phyloP scores from a whole-genome alignment of 75 land plant species.

The Selaginella tamariscina region DNA sequence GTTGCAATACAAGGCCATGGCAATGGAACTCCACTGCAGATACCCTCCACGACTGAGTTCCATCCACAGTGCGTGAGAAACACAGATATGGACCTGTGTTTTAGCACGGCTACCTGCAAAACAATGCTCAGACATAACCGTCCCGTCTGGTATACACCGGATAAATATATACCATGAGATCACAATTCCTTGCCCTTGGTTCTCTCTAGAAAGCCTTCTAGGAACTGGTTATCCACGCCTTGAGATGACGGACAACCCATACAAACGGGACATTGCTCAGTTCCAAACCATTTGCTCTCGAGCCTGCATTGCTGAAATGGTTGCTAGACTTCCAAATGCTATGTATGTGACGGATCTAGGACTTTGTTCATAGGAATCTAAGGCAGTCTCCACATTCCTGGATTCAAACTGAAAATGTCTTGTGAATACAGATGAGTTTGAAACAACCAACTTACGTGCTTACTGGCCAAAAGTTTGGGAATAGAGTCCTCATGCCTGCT shows the following conservation, averaged over 20 bases:
- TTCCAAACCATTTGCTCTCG: constrained; percentile 33
- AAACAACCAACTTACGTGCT: too few relatives aligned
- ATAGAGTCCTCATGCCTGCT: not conserved
- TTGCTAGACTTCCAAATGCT: constrained; percentile 36
- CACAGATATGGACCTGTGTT: constrained; percentile 39
- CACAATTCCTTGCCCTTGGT: constrained; percentile 30
- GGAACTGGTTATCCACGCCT: constrained; percentile 8
- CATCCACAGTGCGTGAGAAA: constrained; percentile 73
- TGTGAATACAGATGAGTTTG: not conserved
- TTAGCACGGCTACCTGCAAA: constrained; percentile 28
- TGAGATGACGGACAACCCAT: constrained; percentile 42
- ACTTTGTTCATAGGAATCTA: not conserved
- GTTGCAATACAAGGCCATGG: constrained; percentile 23
- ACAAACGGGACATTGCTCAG: constrained; percentile 27
- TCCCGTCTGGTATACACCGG: too few relatives aligned
- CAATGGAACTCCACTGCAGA: constrained; percentile 19
- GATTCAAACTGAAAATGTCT: not conserved
- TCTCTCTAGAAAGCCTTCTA: constrained; percentile 19
- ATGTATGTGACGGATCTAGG: constrained; percentile 29
- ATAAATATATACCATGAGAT: too few relatives aligned
- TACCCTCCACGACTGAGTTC: constrained; percentile 44
- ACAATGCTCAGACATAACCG: too few relatives aligned
- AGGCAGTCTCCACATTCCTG: not conserved
- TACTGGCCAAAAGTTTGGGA: not conserved
- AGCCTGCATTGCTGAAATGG: constrained; percentile 31